phyloP scores from a whole-genome alignment of 75 land plant genomes.

The Pseudotsuga menziesii region DNA sequence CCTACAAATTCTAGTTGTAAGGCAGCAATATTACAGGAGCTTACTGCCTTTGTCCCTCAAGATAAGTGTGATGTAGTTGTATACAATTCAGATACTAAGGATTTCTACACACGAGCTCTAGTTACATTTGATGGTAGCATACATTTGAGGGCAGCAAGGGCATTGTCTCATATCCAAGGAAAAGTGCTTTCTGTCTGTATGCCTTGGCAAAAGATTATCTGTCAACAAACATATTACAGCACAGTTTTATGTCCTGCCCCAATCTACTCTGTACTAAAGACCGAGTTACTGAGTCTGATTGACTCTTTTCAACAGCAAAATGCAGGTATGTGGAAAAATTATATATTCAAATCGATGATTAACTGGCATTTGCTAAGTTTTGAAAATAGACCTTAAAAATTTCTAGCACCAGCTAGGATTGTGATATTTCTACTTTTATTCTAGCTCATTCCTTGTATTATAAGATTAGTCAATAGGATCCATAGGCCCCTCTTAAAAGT shows the following conservation, averaged over 20 bases:
- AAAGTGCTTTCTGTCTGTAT: slow-evolving; percentile 55
- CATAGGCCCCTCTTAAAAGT: background rate
- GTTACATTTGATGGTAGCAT: slow-evolving; percentile 74
- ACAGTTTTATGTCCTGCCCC: slow-evolving; percentile 42
- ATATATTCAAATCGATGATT: background rate
- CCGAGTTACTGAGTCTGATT: slow-evolving; percentile 39
- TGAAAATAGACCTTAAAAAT: background rate
- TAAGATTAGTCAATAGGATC: background rate
- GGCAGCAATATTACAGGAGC: slow-evolving; percentile 55
- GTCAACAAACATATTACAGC: slow-evolving; percentile 61
- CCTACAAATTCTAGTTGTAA: slow-evolving; percentile 25
- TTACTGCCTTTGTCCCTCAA: slow-evolving; percentile 41
- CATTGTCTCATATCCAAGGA: slow-evolving; percentile 67
- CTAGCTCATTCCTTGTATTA: background rate
- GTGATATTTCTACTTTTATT: background rate
- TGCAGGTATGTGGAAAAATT: slow-evolving; percentile 25
- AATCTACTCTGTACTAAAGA: slow-evolving; percentile 46
- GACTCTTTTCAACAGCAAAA: slow-evolving; percentile 24
- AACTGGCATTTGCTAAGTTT: background rate
- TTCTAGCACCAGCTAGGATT: background rate
- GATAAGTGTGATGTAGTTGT: slow-evolving; percentile 44
- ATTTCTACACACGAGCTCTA: slow-evolving; percentile 34
- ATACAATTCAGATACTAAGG: slow-evolving; percentile 35
- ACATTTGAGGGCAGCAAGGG: slow-evolving; percentile 75
- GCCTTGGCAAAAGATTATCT: slow-evolving; percentile 72